Evolutionary conservation across 192 early-diverging fungal genomes (phyloP), one percentile per base, ranked within the genome.

Genomic region (Umbelopsis sp.): DNA sequence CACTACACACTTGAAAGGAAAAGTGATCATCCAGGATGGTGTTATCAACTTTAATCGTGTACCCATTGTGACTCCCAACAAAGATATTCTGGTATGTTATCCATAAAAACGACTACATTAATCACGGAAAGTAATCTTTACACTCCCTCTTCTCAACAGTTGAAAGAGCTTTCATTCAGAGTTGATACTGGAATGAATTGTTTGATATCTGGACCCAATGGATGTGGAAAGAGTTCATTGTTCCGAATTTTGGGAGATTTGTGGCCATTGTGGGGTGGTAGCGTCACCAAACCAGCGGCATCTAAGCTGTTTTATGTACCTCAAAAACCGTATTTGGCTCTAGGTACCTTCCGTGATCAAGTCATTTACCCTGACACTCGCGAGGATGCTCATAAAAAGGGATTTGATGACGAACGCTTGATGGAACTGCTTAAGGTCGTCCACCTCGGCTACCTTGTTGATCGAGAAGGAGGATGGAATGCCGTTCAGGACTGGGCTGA

Each of bases 281-380:
- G 74, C 29, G 77, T 87, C 16, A 85, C 84, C 3, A 88, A 88
- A 52, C 88, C 88, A 17, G 71, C 80, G 12, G 73, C 86, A 29
- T 82, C 81, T 20, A 86, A 87, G 74, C 82, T 95, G 49, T 93
- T 95, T 65, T 95, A 95, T 79, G 90, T 95, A 5, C 94, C 94
- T n/a, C 94, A 95, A 71, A 90, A 92, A 49, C 94, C 94, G 8
- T 95, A 95, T 73, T 79, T 95, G 47, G 84, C 91, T 21, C 47
- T 91, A 38, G 92, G 94, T 10, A 94, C 89, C 2, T 83, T 95
- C 73, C 83, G 94, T 41, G 93, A 94, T 77, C 92, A 94, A 67
- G 82, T 95, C 11, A 95, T 93, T 62, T 95, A 95, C 71, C 94
- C 94, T 8, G 88, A 95, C 79, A 93, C 90, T n/a, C 81, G 77